phyloP scores from a whole-genome alignment of 2,329 filamentous ascomycete genomes.

The Fusarium nodosum region DNA sequence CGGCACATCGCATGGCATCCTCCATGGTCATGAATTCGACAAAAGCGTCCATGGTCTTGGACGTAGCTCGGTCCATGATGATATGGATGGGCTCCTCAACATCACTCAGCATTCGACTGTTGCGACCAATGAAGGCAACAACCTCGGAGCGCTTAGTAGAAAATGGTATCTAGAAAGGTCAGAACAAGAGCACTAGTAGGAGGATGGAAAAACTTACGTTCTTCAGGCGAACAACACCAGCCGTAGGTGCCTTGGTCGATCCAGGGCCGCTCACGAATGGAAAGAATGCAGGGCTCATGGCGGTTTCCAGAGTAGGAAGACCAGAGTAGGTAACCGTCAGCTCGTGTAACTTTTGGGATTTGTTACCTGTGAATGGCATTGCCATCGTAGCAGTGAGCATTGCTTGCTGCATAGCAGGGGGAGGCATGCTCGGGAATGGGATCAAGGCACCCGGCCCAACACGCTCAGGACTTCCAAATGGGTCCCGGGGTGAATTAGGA shows the following conservation, averaged over 20 bases:
- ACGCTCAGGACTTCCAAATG: conserved; percentile 32
- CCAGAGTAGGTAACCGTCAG: conserved; percentile 55
- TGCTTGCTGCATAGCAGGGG: conserved; percentile 29
- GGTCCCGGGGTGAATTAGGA: conserved; percentile 24
- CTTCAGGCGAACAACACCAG: conserved; percentile 64
- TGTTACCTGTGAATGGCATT: conserved; percentile 41
- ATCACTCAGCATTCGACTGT: conserved; percentile 68
- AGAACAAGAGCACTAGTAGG: not conserved
- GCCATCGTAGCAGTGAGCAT: conserved; percentile 28
- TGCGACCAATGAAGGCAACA: conserved; percentile 70
- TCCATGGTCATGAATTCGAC: conserved; percentile 68
- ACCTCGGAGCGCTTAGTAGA: conserved; percentile 66
- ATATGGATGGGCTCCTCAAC: conserved; percentile 70
- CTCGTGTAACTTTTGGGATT: conserved; percentile 56
- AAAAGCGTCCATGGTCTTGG: conserved; percentile 73
- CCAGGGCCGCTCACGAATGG: conserved; percentile 62
- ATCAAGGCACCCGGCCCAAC: conserved; percentile 19
- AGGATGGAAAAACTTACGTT: conserved; percentile 59
- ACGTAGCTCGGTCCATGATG: conserved; percentile 73
- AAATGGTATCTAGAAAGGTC: conserved; percentile 67
- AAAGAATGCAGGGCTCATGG: conserved; percentile 58
- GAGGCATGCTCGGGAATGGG: conserved; percentile 21
- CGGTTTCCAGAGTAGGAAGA: conserved; percentile 53
- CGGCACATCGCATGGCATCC: conserved; percentile 67
- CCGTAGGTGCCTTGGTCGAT: conserved; percentile 49